Evolutionary conservation across 2,329 filamentous ascomycete species (phyloP), one percentile per base, ranked within the genome.

Genomic region (Arthrobotrys sphaeroides): DNA sequence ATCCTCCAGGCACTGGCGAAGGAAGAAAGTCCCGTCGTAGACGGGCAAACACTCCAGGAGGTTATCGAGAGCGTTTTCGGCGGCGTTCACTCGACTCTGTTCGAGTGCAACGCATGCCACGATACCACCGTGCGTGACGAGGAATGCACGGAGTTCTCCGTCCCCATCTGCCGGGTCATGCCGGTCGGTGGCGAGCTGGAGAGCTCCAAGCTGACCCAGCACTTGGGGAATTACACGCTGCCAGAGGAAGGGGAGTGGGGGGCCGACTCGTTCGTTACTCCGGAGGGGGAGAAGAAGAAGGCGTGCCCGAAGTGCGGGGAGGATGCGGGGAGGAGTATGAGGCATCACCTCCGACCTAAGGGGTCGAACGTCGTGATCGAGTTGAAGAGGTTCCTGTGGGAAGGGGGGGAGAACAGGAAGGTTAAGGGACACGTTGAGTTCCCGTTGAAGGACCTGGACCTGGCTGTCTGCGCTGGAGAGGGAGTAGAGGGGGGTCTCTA

Each of bases 51-150:
- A 0, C n/a, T 74, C 12, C 26, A 62, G 5, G 62, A 74, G 26
- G 60, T 68, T 40, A 64, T 74, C 20, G 70, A 74, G 6, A 67
- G n/a, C 20, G 24, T 55, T 16, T 74, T 74, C 31, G 47, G 36
- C 10, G 62, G 70, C 24, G 38, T 62, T n/a, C 70, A 74, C 33
- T 67, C 62, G 4, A 74, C 70, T 10, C 40, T 36, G 12, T 74
- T 74, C 33, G 70, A 74, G 26, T 74, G 70, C 38, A 74, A 74
- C 40, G 64, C 68, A 38, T 74, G 70, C 31, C 70, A 74, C 31
- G 70, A 67, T 9, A 74, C 45, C 0, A 64, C 70, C 3, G 38
- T 28, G 5, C 70, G 16, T 7, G 62, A 74, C 28, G 70, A 74
- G 22, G 68, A 74, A 36, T 74, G 70, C 18, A 62, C 68, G 70